Conservation (phyloP, 176 grass and related monocot genomes). For the Ensete glaucum region DNA sequence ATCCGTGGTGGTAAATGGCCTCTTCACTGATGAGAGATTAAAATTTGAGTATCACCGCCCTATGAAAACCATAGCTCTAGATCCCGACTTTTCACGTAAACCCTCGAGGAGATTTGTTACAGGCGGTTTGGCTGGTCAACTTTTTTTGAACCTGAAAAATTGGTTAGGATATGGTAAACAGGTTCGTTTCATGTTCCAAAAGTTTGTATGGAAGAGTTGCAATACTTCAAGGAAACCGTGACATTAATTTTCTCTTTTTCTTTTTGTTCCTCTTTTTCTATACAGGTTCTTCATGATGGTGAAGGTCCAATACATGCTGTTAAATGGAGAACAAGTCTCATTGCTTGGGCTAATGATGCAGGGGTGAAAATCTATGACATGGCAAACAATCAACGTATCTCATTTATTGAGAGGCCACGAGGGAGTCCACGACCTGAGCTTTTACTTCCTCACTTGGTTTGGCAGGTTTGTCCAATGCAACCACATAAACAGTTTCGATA, state of each 20-base stretch:
- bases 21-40: slow-evolving; percentile 82
- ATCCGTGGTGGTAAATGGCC: slow-evolving; percentile 69
- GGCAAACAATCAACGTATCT: slow-evolving; percentile 71
- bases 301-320: slow-evolving; percentile 95
- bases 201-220: slow-evolving; percentile 7
- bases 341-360: slow-evolving; percentile 92
- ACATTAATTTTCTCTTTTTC: slow-evolving; percentile 7
- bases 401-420: slow-evolving; percentile 90
- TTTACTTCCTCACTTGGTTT: slow-evolving; percentile 90
- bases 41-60: slow-evolving; percentile 96
- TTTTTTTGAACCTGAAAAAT: slow-evolving; percentile 66
- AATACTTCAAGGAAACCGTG: slow-evolving; percentile 15
- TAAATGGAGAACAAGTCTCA: slow-evolving; percentile 86
- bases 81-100: slow-evolving; percentile 67
- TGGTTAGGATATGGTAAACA: slow-evolving; percentile 87
- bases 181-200: slow-evolving; percentile 28
- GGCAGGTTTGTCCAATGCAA: slow-evolving; percentile 53
- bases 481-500: neutral
- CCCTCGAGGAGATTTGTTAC: slow-evolving; percentile 78
- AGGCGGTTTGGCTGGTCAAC: slow-evolving; percentile 93
- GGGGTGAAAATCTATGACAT: slow-evolving; percentile 97
- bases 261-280: slow-evolving; percentile 6
- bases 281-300: slow-evolving; percentile 75
- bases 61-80: slow-evolving; percentile 92
- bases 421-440: slow-evolving; percentile 71